phyloP scores from a whole-genome alignment of 306 rosid species.

The Fragaria iinumae region DNA sequence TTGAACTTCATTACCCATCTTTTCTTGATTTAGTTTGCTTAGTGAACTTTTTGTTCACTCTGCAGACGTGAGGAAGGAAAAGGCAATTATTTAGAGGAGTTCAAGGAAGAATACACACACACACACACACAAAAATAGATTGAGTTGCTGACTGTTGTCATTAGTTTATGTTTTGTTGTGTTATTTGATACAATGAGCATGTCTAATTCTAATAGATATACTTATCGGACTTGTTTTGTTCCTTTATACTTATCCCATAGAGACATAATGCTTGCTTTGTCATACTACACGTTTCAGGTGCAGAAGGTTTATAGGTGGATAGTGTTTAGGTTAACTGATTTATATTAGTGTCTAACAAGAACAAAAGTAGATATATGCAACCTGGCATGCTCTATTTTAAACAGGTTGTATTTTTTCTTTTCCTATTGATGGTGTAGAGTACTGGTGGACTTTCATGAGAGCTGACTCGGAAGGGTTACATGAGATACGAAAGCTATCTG shows the following conservation, averaged over 20 bases:
- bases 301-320: neutral
- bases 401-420: neutral
- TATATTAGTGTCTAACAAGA: neutral
- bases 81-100: neutral
- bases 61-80: neutral
- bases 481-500: constrained; percentile 71
- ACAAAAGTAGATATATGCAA: neutral
- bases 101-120: neutral
- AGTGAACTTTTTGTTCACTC: neutral
- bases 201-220: neutral
- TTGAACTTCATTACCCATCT: neutral
- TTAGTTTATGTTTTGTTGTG: neutral
- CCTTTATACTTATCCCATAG: neutral
- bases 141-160: neutral
- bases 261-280: neutral
- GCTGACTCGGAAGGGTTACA: constrained; percentile 80
- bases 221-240: neutral
- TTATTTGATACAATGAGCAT: neutral
- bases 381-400: neutral
- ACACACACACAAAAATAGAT: neutral
- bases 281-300: neutral
- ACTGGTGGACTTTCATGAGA: constrained; percentile 90
- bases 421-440: constrained; percentile 51
- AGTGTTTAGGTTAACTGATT: neutral
- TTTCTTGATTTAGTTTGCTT: neutral